Percentiles rank a stretch among this genome's conserved stretches.
Evolutionary conservation across 495 filamentous ascomycete genomes (phyloP).

Genomic region (Hyaloscypha bicolor): DNA sequence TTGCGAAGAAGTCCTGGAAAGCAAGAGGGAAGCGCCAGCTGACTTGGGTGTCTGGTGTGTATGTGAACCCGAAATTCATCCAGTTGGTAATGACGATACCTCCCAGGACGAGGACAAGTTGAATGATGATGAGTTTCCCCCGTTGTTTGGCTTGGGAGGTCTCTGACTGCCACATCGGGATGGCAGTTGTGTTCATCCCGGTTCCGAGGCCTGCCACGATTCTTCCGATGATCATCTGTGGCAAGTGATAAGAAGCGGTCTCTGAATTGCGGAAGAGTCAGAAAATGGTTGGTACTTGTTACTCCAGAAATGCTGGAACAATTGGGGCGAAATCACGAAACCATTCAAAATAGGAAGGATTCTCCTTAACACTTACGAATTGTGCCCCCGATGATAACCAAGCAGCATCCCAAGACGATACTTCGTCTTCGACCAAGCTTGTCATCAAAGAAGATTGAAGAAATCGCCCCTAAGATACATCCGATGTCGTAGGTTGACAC

Average conservation of each 20-base stretch:
- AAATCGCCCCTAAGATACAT: constrained; percentile 78
- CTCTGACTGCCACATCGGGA: constrained; percentile 10
- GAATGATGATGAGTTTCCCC: background rate
- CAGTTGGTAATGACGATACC: constrained; percentile 1
- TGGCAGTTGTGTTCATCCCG: background rate
- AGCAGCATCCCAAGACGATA: background rate
- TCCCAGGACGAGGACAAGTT: background rate
- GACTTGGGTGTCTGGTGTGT: background rate
- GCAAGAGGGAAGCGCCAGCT: constrained; percentile 37
- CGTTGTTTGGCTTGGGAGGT: background rate
- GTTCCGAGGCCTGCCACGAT: constrained; percentile 5
- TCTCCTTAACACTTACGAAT: background rate
- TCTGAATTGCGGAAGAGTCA: background rate
- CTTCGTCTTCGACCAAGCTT: constrained; percentile 14
- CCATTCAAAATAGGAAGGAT: background rate
- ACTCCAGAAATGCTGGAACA: too few relatives aligned
- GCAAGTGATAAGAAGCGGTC: background rate
- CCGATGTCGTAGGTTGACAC: constrained; percentile 60
- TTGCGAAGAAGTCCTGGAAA: constrained; percentile 40
- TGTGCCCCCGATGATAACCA: constrained; percentile 4
- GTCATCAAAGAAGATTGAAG: constrained; percentile 52
- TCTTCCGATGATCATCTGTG: constrained; percentile 5
- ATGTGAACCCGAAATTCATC: constrained; percentile 8
- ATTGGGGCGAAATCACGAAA: too few relatives aligned
- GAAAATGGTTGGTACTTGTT: too few relatives aligned